Percentiles rank a stretch among this genome's conserved stretches.
Evolutionary conservation across 2,329 filamentous ascomycete genomes (phyloP).

Genomic region (Amauroascus verrucosus): DNA sequence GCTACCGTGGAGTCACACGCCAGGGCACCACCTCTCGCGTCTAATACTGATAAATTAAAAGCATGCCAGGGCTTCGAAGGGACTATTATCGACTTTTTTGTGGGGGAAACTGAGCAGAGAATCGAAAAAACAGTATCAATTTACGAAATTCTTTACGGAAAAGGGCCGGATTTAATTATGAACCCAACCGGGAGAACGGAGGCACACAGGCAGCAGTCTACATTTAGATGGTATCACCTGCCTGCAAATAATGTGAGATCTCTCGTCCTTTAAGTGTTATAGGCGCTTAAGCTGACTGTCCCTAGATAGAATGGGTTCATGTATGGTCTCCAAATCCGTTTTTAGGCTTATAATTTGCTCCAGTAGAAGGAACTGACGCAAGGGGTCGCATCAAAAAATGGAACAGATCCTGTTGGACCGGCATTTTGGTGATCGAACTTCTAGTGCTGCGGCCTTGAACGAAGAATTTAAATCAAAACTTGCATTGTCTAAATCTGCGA

Average conservation of each 20-base stretch:
- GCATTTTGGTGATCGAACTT: not conserved
- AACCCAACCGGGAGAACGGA: not conserved
- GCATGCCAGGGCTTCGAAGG: not conserved
- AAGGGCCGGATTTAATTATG: not conserved
- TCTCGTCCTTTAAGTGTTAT: not conserved
- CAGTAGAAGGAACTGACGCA: not conserved
- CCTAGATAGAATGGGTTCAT: not conserved
- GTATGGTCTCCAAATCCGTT: not conserved
- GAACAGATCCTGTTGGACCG: not conserved
- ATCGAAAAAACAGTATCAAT: not conserved
- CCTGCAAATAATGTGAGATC: not conserved
- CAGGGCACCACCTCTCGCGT: constrained; percentile 2
- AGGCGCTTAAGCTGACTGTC: not conserved
- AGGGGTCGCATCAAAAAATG: not conserved
- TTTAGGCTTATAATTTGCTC: not conserved
- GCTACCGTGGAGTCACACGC: not conserved
- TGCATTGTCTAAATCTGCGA: not conserved
- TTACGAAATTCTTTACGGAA: not conserved
- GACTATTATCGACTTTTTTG: not conserved
- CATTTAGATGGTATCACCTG: not conserved
- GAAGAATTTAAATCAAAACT: not conserved
- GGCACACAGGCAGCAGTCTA: not conserved
- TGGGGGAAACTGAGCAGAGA: not conserved
- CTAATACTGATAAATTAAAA: not conserved
- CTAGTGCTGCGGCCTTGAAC: not conserved